Conservation (phyloP, 2,329 filamentous ascomycete species). For the Canariomyces notabilis region DNA sequence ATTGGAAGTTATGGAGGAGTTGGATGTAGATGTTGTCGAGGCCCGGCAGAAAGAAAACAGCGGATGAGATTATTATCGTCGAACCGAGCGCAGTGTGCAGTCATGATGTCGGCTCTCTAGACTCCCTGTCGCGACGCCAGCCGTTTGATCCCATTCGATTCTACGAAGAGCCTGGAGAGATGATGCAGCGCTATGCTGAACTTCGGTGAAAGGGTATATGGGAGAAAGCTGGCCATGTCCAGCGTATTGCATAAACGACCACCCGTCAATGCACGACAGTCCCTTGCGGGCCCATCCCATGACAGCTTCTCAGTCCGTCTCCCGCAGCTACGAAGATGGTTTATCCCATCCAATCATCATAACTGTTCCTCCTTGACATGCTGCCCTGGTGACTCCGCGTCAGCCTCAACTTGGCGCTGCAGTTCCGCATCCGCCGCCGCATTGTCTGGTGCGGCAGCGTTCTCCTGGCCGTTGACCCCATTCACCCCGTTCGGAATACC, state of each 20-base stretch:
- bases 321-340: not conserved
- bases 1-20: slow-evolving; percentile 80
- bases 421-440: slow-evolving; percentile 54
- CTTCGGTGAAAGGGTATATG: not conserved
- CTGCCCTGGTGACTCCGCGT: slow-evolving; percentile 39
- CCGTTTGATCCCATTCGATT: too few species aligned
- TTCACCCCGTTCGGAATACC: slow-evolving; percentile 4
- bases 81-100: not conserved
- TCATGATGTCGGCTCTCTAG: not conserved
- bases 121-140: not conserved
- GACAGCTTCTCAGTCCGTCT: not conserved
- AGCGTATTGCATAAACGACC: not conserved
- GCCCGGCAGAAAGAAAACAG: slow-evolving; percentile 14
- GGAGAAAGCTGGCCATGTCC: not conserved
- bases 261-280: not conserved
- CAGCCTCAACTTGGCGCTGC: slow-evolving; percentile 34
- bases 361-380: slow-evolving; percentile 36
- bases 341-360: slow-evolving; percentile 3
- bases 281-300: not conserved
- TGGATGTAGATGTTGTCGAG: slow-evolving; percentile 76
- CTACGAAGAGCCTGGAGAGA: not conserved
- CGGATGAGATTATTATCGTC: slow-evolving; percentile 2
- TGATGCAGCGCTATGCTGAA: not conserved
- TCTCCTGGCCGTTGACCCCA: slow-evolving; percentile 20
- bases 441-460: slow-evolving; percentile 18